Percentiles rank a stretch among this genome's conserved stretches.
Conservation (phyloP, 805 yeast species). For the Suhomyces emberorum region DNA sequence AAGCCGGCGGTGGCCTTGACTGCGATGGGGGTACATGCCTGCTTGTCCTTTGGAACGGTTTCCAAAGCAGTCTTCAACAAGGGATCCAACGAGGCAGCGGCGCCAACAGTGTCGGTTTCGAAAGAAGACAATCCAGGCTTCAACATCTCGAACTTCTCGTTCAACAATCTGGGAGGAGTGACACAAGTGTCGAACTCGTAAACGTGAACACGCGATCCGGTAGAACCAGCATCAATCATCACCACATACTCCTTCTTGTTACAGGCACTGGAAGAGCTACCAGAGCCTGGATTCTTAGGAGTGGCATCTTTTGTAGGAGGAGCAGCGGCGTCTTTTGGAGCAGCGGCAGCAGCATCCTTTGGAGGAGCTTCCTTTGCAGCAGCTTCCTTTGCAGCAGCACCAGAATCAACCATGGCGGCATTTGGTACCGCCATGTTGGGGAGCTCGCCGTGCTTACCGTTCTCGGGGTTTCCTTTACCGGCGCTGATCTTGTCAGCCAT, state of each 20-base stretch:
- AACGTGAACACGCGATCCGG: constrained; percentile 94
- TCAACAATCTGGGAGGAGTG: constrained; percentile 75
- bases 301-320: not conserved
- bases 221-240: constrained; percentile 97
- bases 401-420: not conserved
- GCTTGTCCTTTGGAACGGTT: constrained; percentile 69
- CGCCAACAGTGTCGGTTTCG: constrained; percentile 75
- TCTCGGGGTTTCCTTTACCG: not conserved
- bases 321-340: not conserved
- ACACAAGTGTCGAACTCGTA: constrained; percentile 86
- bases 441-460: constrained; percentile 1
- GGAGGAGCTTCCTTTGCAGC: not conserved
- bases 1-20: constrained; percentile 98
- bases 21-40: constrained; percentile 86
- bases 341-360: not conserved
- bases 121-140: constrained; percentile 90
- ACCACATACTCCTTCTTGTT: constrained; percentile 65
- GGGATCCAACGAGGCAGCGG: constrained; percentile 87
- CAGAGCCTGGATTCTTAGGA: not conserved
- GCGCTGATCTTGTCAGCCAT: constrained; percentile 22
- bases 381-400: constrained; percentile 6
- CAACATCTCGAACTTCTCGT: constrained; percentile 82
- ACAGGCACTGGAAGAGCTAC: constrained; percentile 14
- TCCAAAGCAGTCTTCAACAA: constrained; percentile 72
- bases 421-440: not conserved